Evolutionary conservation across 2,329 filamentous ascomycete species (phyloP).

Genomic region (Dactylella cylindrospora): DNA sequence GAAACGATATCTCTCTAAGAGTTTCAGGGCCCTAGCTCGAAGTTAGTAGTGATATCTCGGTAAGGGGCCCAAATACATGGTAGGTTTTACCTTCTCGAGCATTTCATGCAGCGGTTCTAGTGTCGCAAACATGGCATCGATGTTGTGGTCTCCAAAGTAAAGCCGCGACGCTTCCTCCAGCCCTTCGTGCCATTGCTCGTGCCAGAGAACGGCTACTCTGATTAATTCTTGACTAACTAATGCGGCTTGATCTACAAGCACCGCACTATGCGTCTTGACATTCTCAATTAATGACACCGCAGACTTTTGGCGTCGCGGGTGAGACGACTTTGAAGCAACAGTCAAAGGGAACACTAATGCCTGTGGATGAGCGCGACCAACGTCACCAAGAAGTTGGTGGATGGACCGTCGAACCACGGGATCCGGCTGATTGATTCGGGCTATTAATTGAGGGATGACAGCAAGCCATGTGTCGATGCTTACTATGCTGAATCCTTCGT

Average conservation of each 20-base stretch:
- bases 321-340: slow-evolving; percentile 95
- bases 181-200: slow-evolving; percentile 98
- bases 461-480: slow-evolving; percentile 98
- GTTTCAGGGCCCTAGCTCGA: slow-evolving; percentile 73
- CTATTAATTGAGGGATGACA: slow-evolving; percentile 95
- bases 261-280: slow-evolving; percentile 91
- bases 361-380: slow-evolving; percentile 91
- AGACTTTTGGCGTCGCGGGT: slow-evolving; percentile 78
- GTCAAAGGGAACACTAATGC: slow-evolving; percentile 95
- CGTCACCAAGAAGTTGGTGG: slow-evolving; percentile 86
- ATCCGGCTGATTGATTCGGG: slow-evolving; percentile 95
- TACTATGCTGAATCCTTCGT: slow-evolving; percentile 85
- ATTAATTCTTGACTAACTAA: slow-evolving; percentile 95
- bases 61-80: not conserved
- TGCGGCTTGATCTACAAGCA: slow-evolving; percentile 91
- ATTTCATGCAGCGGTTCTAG: slow-evolving; percentile 88
- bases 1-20: slow-evolving; percentile 87
- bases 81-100: slow-evolving; percentile 64
- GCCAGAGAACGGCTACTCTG: slow-evolving; percentile 94
- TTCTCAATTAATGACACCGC: slow-evolving; percentile 95
- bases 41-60: slow-evolving; percentile 16
- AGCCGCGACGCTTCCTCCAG: slow-evolving; percentile 93
- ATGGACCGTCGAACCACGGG: slow-evolving; percentile 83
- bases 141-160: slow-evolving; percentile 97
- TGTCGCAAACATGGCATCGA: slow-evolving; percentile 93